Evolutionary conservation across 2,329 filamentous ascomycete species (phyloP).

Genomic region (Claviceps pazoutovae): DNA sequence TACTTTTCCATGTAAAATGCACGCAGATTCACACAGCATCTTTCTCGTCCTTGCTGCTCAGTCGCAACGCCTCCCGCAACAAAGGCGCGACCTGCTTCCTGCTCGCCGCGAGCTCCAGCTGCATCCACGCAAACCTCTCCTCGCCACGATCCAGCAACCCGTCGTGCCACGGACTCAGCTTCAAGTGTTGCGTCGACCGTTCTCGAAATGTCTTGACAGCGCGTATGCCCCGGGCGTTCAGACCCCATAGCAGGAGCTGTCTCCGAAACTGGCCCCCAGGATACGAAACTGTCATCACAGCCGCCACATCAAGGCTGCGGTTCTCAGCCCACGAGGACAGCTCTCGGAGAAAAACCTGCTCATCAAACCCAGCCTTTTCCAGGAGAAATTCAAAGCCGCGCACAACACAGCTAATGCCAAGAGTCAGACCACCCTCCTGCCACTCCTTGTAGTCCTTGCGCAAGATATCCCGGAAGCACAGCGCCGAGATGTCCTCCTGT

Average conservation of each 20-base stretch:
- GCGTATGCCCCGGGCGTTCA: constrained; percentile 32
- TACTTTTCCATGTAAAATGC: background rate
- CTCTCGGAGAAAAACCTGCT: constrained; percentile 30
- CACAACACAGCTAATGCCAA: constrained; percentile 57
- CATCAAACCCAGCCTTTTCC: constrained; percentile 31
- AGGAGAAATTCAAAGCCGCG: constrained; percentile 48
- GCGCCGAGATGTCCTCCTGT: constrained; percentile 50
- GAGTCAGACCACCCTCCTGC: constrained; percentile 37
- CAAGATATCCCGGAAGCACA: constrained; percentile 53
- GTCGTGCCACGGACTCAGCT: constrained; percentile 39
- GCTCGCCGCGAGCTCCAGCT: constrained; percentile 46
- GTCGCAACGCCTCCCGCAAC: constrained; percentile 41
- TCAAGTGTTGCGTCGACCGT: constrained; percentile 30
- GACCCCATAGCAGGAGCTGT: constrained; percentile 54
- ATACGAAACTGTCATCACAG: constrained; percentile 55
- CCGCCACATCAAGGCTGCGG: constrained; percentile 45
- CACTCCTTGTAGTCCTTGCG: constrained; percentile 81
- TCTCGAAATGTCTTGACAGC: constrained; percentile 42
- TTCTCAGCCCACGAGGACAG: constrained; percentile 41
- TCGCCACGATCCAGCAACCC: constrained; percentile 31
- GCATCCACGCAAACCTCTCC: constrained; percentile 51
- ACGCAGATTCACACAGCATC: background rate
- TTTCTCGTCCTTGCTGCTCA: background rate
- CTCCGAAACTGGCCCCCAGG: constrained; percentile 43
- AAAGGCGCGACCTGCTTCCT: constrained; percentile 58